Evolutionary conservation across 148 eudicot genomes (phyloP), one percentile per base, ranked within the genome.

Genomic region (Rhododendron williamsianum): DNA sequence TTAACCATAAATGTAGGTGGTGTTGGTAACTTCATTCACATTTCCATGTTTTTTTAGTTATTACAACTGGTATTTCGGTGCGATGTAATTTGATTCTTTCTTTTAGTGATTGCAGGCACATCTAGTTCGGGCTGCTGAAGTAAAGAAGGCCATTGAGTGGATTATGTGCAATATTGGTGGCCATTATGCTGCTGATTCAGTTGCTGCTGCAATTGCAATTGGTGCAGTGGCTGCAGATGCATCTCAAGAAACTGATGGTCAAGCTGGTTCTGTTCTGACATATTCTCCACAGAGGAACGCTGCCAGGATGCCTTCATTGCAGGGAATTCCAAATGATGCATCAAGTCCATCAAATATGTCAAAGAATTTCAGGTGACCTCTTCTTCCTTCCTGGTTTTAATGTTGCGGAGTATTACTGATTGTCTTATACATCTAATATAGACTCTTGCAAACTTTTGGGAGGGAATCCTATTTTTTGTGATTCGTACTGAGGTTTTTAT

Each of bases 101-200:
- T 88, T 91, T 90, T 91, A 89, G 94, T 91, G 91, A 94, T 86
- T 93, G 83, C 98, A 97, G 99, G 94, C 96, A 89, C 99, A 92
- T 89, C 88, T 97, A 87, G 86, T 92, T 69, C 93, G 95, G 86
- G 98, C 99, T 80, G 96, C 95, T 86, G 99, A 95, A 88, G 98
- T 97, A 19, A 97, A 97, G 89, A 94, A 90, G 88, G 93, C 98
- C 84, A 94, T 97, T 83, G 99, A 97, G 89, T 95, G 98, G 98
- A 95, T 95, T 78, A 92, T 97, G 96, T 92, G 93, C 86, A 95
- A 95, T 90, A 91, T 94, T 86, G 95, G 93, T 86, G 97, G 96
- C 83, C 98, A 97, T 85, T 95, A 95, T 92, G 99, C 98, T 87
- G 94, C 99, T 89, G 95, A 93, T 84, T 92, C 99, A 65, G 98